phyloP scores from a whole-genome alignment of 176 grass and related monocot species.

The Oryza nivara region DNA sequence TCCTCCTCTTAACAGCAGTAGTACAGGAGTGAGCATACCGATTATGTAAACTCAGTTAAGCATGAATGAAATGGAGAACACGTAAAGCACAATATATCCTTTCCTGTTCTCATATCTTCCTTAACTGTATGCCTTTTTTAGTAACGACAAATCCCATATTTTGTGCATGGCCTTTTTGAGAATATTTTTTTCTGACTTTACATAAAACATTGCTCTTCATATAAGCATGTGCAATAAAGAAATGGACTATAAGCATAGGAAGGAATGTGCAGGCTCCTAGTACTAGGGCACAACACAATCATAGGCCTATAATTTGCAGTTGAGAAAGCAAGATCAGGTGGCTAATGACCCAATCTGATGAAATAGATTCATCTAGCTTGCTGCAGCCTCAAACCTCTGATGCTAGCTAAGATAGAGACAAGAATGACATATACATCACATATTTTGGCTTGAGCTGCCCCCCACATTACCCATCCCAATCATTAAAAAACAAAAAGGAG shows the following conservation, averaged over 20 bases:
- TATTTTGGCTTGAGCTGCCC: conserved; percentile 54
- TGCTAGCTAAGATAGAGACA: conserved; percentile 44
- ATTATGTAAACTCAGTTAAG: conserved; percentile 19
- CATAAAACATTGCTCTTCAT: conserved; percentile 39
- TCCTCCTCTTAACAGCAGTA: neutral
- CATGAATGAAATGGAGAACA: neutral
- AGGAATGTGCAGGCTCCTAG: conserved; percentile 44
- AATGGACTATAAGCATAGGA: conserved; percentile 38
- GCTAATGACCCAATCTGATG: conserved; percentile 27
- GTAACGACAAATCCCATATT: conserved; percentile 45
- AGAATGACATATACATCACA: conserved; percentile 43
- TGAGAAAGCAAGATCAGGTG: conserved; percentile 41
- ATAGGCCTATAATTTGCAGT: conserved; percentile 33
- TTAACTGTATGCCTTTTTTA: conserved; percentile 29
- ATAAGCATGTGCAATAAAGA: conserved; percentile 46
- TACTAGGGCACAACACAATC: conserved; percentile 36
- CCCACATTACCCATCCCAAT: conserved; percentile 40
- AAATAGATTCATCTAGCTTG: conserved; percentile 44
- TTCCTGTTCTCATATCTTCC: conserved; percentile 8
- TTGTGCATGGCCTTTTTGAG: conserved; percentile 32
- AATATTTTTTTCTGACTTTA: conserved; percentile 33
- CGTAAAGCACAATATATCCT: neutral
- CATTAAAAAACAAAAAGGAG: conserved; percentile 62
- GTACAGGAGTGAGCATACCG: conserved; percentile 10
- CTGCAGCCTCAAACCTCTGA: conserved; percentile 36